These are phyloP conservation scores for Arxiozyma telluris DNA, from an alignment of 1,139 yeast species.

Conservation along the genomic window DNA sequence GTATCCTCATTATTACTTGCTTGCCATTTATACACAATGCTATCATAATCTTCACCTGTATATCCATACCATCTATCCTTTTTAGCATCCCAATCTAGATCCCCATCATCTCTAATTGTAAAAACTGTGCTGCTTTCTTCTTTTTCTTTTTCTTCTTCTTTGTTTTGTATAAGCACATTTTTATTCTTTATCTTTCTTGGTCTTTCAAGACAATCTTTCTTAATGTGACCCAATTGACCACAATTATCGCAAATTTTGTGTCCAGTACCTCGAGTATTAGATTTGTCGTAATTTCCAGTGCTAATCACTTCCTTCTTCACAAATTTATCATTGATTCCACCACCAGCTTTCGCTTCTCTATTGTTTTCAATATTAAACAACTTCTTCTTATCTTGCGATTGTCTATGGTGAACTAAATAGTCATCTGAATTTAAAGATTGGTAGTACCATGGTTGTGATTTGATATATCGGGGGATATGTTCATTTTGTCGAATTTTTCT, in stretches of 20 bases:
- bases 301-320: background rate
- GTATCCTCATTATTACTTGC: constrained; percentile 3
- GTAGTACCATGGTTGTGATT: constrained; percentile 29
- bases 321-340: constrained; percentile 24
- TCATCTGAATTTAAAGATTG: constrained; percentile 14
- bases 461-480: constrained; percentile 28
- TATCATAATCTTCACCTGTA: constrained; percentile 23
- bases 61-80: constrained; percentile 31
- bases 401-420: constrained; percentile 27
- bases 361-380: constrained; percentile 24
- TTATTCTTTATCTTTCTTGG: constrained; percentile 14
- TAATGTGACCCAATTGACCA: constrained; percentile 20
- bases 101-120: constrained; percentile 7
- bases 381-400: constrained; percentile 11
- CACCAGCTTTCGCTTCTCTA: constrained; percentile 24
- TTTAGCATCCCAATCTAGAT: constrained; percentile 25
- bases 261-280: background rate
- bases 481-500: constrained; percentile 15
- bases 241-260: constrained; percentile 19
- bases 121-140: background rate
- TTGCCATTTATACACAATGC: constrained; percentile 17
- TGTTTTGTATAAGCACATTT: background rate
- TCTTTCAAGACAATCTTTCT: constrained; percentile 25
- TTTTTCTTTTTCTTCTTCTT: background rate
- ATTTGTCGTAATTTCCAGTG: background rate